Base-by-base conservation (phyloP, 2,329 filamentous ascomycete species). In the Aspergillus vadensis region DNA sequence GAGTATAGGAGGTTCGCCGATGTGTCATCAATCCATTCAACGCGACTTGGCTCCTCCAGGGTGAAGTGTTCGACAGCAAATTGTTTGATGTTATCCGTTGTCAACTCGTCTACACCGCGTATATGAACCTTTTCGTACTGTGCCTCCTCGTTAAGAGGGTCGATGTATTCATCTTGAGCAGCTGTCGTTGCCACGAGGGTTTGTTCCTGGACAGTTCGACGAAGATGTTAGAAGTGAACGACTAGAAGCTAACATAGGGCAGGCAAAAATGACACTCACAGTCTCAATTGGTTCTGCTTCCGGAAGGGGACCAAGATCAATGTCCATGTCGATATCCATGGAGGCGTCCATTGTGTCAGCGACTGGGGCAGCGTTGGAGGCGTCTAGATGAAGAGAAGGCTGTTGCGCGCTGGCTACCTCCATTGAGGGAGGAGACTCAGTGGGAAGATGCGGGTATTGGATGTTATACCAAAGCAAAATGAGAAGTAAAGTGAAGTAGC, bases 1-100 rank as follows among this genome's bases (percentile, higher is more conserved):
- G 81, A 80, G 78, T 95, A 98, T 55, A 96, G 77, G 56, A 97
- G 81, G 73, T 98, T 98, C 63, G 92, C 91, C 0, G 92, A 94
- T 6, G 86, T 88, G 76, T 99, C 95, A 74, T 98, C 91, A 66
- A 99, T 92, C 95, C 95, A 99, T 78, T 98, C 92, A 64, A 97
- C 82, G 63, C 85, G 83, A 58, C 85, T 80, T 59, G 88, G 81
- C 55, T 79, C 71, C 58, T 83, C 81, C 14, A 76, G 74, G 38
- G 82, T 79, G 70, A 85, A 92, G 74, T 95, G 85, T 64, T 91
- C 83, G 51, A 81, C 77, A 8, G 91, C 86, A 69, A 92, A 97
- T 61, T 84, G 81, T 68, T 90, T 88, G 68, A 98, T 89, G 65
- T 97, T 87, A 58, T 87, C 84, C 27, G 92, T 92, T 32, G 89